A percentile compares a stretch with the other conserved stretches of the same genome.
These are phyloP conservation scores for Eustoma russellianum DNA, from an alignment of 257 asterid species.

Conservation along the genomic window DNA sequence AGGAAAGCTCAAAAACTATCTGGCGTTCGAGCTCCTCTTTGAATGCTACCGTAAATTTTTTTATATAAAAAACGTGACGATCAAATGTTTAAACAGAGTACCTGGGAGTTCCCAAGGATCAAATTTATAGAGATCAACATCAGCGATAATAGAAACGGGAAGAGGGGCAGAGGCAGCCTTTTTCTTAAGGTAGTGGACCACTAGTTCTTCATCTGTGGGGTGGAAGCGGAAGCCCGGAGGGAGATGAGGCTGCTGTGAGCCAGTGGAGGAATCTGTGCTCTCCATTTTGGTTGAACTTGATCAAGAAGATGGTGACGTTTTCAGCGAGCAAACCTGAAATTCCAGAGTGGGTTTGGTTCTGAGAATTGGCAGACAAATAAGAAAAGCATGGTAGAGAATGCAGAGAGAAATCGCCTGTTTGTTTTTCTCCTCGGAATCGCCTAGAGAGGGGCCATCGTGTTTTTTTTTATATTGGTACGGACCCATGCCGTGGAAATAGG, in stretches of 20 bases:
- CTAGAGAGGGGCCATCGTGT: slow-evolving; percentile 8
- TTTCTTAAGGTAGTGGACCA: slow-evolving; percentile 44
- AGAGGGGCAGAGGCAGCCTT: slow-evolving; percentile 39
- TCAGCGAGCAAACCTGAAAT: neutral
- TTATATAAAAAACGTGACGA: neutral
- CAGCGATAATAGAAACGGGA: slow-evolving; percentile 43
- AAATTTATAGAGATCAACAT: slow-evolving; percentile 42
- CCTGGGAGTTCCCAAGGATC: slow-evolving; percentile 61
- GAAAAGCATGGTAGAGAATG: too few relatives aligned
- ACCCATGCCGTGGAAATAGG: slow-evolving; percentile 2
- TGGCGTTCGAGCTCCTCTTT: too few relatives aligned
- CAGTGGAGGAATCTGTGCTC: slow-evolving; percentile 34
- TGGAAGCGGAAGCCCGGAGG: slow-evolving; percentile 54
- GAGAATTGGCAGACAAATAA: neutral
- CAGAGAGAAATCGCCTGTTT: neutral
- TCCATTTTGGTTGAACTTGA: slow-evolving; percentile 16
- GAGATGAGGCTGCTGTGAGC: slow-evolving; percentile 35
- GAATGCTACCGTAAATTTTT: too few relatives aligned
- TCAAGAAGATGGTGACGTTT: neutral
- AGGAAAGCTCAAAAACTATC: too few relatives aligned
- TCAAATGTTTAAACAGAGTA: slow-evolving; percentile 2
- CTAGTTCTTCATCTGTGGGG: slow-evolving; percentile 48
- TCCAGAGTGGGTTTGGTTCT: neutral
- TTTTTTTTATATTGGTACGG: slow-evolving; percentile 30
- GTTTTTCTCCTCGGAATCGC: neutral